Evolutionary conservation across 345 rosid genomes (phyloP), one percentile per base, ranked within the genome.

Genomic region (Iberis pinnata): DNA sequence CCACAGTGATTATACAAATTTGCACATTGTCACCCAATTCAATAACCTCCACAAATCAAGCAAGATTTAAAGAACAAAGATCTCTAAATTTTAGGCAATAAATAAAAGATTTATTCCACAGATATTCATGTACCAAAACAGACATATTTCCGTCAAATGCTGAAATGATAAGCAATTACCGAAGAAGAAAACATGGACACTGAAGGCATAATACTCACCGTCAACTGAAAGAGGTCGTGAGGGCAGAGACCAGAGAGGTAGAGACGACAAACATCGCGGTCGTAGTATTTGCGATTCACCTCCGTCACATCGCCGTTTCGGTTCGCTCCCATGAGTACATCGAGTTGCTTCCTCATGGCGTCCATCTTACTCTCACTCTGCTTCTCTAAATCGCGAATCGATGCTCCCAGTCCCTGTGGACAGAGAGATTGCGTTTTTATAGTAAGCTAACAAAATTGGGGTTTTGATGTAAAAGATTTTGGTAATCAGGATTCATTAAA

Each of bases 261-360:
- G 76, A 89, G 78, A 69, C 97, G 97, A 63, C 97, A 89, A 18
- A 86, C 97, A 71, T 89, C 97, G 15, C 95, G 93, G 72, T 89
- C 97, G 81, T 80, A 80, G 77, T 89, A 86, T 70, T 83, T 86
- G 56, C 90, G 95, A 64, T 89, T 86, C 35, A 89, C 90, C 68
- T 89, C 97, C 46, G 77, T 71, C 10, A 86, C 97, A 67, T 89
- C 97, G 44, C 97, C 97, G 68, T 89, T 89, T 25, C 97, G 76
- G 60, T 89, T 89, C 15, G 97, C 95, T 37, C 95, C 97, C 97
- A 89, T 89, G 39, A 86, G 81, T 50, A 86, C 97, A 78, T 89
- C 97, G n/a, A 89, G 86, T 75, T 89, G 97, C 70, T 89, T 89
- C 82, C 97, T 70, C 72, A 89, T 80, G 4, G 97, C 95, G 13